Evolutionary conservation across 495 filamentous ascomycete species (phyloP).

Genomic region (Neurospora discreta): DNA sequence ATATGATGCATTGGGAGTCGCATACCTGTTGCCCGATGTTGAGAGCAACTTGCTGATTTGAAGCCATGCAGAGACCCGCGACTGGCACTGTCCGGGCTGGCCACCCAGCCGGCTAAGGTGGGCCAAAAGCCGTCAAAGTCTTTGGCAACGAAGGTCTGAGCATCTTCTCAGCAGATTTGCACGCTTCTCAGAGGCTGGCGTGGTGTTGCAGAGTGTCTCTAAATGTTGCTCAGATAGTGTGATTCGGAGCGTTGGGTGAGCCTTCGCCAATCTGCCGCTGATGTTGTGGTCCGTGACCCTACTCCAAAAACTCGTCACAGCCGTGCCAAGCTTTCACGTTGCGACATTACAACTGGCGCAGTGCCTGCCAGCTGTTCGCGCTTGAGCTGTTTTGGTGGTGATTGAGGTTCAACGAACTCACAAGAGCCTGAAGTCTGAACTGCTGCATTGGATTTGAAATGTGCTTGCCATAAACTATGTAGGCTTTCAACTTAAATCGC

Average conservation of each 20-base stretch:
- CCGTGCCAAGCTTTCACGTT: neutral
- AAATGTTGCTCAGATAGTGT: constrained; percentile 7
- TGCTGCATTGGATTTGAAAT: too few species aligned
- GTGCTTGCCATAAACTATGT: too few species aligned
- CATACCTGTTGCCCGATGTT: constrained; percentile 5
- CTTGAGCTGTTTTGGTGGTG: neutral
- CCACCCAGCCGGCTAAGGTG: constrained; percentile 5
- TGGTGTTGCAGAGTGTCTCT: constrained; percentile 3
- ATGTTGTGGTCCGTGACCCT: constrained; percentile 2
- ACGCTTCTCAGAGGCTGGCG: constrained; percentile 6
- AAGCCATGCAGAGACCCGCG: constrained; percentile 1
- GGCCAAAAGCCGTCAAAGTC: constrained; percentile 1
- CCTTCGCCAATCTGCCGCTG: neutral
- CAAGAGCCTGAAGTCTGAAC: too few species aligned
- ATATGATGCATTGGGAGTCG: constrained; percentile 4
- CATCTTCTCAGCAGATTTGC: constrained; percentile 6
- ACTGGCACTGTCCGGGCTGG: constrained; percentile 1
- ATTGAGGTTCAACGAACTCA: too few species aligned
- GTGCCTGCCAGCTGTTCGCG: neutral
- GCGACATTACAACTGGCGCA: neutral
- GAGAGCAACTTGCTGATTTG: neutral
- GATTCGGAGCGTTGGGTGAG: constrained; percentile 2
- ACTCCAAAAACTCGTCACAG: neutral
- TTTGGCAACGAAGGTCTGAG: neutral
- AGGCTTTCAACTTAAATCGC: neutral